Conservation (phyloP, 1,284 basidiomycete genomes). For the Apiotrichum laibachii region DNA sequence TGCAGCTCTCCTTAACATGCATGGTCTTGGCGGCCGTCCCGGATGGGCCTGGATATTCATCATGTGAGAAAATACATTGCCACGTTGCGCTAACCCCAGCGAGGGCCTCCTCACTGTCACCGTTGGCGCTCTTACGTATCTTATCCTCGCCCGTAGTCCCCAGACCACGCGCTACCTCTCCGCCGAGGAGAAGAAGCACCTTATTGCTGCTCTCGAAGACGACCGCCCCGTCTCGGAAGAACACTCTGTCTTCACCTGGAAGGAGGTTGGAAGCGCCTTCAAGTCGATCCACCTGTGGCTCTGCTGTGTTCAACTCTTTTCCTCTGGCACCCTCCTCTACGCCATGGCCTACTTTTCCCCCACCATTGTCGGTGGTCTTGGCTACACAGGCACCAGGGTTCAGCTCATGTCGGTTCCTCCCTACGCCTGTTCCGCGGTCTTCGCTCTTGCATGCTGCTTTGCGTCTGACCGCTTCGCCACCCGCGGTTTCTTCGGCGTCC, state of each 20-base stretch:
- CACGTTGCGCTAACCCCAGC: not conserved
- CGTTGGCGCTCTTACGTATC: slow-evolving; percentile 54
- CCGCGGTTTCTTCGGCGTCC: slow-evolving; percentile 50
- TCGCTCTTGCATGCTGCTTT: slow-evolving; percentile 55
- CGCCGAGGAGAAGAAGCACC: slow-evolving; percentile 52
- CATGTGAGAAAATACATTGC: slow-evolving; percentile 40
- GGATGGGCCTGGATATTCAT: slow-evolving; percentile 59
- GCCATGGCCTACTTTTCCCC: slow-evolving; percentile 54
- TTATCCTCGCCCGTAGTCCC: slow-evolving; percentile 52
- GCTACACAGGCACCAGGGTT: slow-evolving; percentile 47
- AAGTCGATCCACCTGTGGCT: slow-evolving; percentile 21
- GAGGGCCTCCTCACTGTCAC: slow-evolving; percentile 42
- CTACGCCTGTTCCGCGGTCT: slow-evolving; percentile 56
- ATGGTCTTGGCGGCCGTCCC: slow-evolving; percentile 49
- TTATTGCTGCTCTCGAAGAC: slow-evolving; percentile 34
- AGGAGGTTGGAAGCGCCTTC: slow-evolving; percentile 50
- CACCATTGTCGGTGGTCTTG: slow-evolving; percentile 56
- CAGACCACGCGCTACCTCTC: slow-evolving; percentile 53
- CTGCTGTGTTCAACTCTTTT: no score
- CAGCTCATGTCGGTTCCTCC: slow-evolving; percentile 58
- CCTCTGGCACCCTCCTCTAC: slow-evolving; percentile 41
- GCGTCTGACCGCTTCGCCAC: slow-evolving; percentile 58
- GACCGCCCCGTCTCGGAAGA: slow-evolving; percentile 27
- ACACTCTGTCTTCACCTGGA: slow-evolving; percentile 54
- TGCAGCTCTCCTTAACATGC: slow-evolving; percentile 56